Percentiles rank a stretch among this genome's conserved stretches.
Evolutionary conservation across 192 early-diverging fungal genomes (phyloP).

Genomic region (Entrophospora sp.): DNA sequence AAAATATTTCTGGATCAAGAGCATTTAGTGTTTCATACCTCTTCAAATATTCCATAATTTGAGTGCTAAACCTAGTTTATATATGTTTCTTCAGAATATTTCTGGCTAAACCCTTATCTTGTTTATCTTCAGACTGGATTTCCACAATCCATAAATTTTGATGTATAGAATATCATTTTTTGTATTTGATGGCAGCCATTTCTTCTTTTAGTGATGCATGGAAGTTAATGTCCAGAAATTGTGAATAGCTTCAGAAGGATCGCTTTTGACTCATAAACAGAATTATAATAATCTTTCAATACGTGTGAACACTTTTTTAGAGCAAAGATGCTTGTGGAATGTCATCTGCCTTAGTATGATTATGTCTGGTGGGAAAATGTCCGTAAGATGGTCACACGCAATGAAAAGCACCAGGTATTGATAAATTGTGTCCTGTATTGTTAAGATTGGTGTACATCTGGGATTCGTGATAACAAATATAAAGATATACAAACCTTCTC

Average conservation of each 20-base stretch:
- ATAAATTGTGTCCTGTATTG: too few species aligned
- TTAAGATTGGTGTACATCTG: too few species aligned
- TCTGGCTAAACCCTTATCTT: neutral
- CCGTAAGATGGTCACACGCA: too few species aligned
- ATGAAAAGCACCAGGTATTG: too few species aligned
- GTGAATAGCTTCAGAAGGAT: neutral
- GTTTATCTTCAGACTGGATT: neutral
- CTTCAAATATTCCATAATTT: neutral
- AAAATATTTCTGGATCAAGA: neutral
- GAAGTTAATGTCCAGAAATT: neutral
- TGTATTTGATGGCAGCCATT: neutral
- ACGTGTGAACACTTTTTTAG: neutral
- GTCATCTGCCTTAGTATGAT: too few species aligned
- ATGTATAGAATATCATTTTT: neutral
- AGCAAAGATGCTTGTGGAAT: too few species aligned
- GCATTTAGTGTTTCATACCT: neutral
- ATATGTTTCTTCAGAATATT: conserved; percentile 8
- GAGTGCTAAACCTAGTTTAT: neutral
- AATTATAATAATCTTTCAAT: neutral
- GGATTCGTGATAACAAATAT: too few species aligned
- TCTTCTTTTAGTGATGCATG: neutral
- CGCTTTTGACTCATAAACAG: neutral
- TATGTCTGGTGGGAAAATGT: too few species aligned
- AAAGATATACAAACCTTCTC: too few species aligned
- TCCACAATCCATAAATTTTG: neutral